These are phyloP conservation scores for Chiua virens DNA, from an alignment of 768 basidiomycete species.

Conservation along the genomic window DNA sequence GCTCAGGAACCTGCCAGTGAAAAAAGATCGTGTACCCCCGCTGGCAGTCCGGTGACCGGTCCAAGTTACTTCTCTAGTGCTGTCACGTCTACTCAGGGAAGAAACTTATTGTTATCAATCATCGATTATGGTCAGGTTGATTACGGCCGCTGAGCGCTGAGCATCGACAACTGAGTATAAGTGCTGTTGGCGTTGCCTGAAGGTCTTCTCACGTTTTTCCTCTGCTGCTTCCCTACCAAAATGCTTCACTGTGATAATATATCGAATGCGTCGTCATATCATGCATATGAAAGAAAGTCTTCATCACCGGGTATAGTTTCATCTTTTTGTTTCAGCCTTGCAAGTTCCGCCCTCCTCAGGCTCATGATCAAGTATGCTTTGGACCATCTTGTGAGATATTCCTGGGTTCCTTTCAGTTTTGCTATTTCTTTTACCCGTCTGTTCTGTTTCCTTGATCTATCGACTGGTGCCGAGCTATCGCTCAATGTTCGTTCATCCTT, in stretches of 20 bases:
- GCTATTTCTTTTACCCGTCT: neutral
- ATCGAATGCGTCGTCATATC: conserved; percentile 10
- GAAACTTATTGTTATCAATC: neutral
- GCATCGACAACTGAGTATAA: conserved; percentile 9
- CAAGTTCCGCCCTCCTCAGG: conserved; percentile 4
- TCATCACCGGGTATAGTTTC: conserved; percentile 13
- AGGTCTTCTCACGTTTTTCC: conserved; percentile 20
- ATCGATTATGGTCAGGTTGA: conserved; percentile 3
- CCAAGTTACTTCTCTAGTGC: neutral
- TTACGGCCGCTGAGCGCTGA: no score
- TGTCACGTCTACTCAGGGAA: neutral
- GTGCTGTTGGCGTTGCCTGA: conserved; percentile 1
- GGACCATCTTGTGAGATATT: conserved; percentile 3
- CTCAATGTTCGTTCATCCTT: conserved; percentile 7
- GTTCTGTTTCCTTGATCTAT: neutral
- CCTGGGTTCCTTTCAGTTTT: neutral
- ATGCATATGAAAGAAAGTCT: conserved; percentile 4
- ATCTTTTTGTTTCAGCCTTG: neutral
- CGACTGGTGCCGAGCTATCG: neutral
- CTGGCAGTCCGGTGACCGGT: no score
- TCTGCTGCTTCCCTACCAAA: conserved; percentile 13
- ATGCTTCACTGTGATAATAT: conserved; percentile 11
- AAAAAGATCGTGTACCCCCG: no score
- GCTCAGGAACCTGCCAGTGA: no score
- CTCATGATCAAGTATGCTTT: conserved; percentile 3